Base-by-base conservation (phyloP, 352 stramenopile genomes). In the Globisporangium rhizosaccharum region DNA sequence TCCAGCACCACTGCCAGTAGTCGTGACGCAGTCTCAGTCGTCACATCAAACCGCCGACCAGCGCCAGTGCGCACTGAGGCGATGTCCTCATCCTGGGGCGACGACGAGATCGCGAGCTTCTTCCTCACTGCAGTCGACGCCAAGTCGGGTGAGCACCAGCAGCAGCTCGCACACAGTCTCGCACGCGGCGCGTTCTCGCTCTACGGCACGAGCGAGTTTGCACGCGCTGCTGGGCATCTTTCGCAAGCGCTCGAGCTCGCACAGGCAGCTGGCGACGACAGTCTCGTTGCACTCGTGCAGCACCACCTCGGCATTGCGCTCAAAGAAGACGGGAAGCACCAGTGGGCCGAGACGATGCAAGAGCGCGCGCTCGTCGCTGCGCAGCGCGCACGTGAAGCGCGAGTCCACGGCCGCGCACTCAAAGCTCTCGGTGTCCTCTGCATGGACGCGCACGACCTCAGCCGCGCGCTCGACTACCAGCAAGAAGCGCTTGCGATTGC, bases 91-190 rank as follows among this genome's bases (percentile, higher is more conserved):
- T 23, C 39, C 8, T 71, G 63, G 56, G 71, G 63, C 12, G 71
- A 85, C 7, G 57, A 79, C 28, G 74, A 85, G 8, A 53, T 75
- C 18, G 67, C 73, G 15, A 85, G 73, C 53, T 88, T 87, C 55
- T 93, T 93, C 62, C 67, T 93, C 47, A 93, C 83, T 2, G 83
- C 90, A 45, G 54, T 91, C 25, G 79, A 89, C 42, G 76, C 72
- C 25, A 73, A 72, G 36, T 56, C 62, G 0, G 53, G 49, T 1
- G 56, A 57, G 45, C 65, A 57, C 58, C 59, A 73, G 20, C 68
- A 62, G 42, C 47, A 63, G 1, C 66, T 90, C 39, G 79, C 79
- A 3, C 45, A 62, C 2, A 56, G 68, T 18, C 53, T 93, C 6
- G 74, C 76, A 0, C 59, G 68, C 0, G 83, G 72, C 5, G 73